These are phyloP conservation scores for Nakazawaea holstii DNA, from an alignment of 805 yeast genomes.

Conservation along the genomic window DNA sequence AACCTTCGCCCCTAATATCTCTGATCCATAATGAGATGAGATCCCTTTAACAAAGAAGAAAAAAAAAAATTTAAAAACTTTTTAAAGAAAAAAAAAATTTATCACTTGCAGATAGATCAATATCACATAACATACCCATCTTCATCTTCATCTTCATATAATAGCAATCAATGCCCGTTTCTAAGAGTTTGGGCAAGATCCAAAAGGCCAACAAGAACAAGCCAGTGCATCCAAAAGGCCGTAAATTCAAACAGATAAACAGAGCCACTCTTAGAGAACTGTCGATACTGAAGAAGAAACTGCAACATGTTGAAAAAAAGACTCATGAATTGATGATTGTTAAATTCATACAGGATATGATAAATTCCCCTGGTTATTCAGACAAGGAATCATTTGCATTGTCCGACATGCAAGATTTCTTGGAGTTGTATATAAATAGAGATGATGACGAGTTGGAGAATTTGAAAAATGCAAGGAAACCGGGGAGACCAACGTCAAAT, in stretches of 20 bases:
- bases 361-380: slow-evolving; percentile 32
- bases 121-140: too few species aligned
- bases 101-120: not conserved
- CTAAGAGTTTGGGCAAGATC: slow-evolving; percentile 62
- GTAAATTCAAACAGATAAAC: slow-evolving; percentile 78
- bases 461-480: slow-evolving; percentile 59
- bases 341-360: slow-evolving; percentile 55
- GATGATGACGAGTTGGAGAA: slow-evolving; percentile 72
- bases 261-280: slow-evolving; percentile 84
- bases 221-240: slow-evolving; percentile 78
- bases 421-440: slow-evolving; percentile 59
- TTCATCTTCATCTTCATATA: too few species aligned
- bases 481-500: slow-evolving; percentile 80
- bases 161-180: too few species aligned
- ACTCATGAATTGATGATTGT: slow-evolving; percentile 55
- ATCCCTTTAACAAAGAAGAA: not conserved
- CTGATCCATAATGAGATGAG: too few species aligned
- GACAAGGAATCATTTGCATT: slow-evolving; percentile 38
- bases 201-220: slow-evolving; percentile 52
- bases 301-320: slow-evolving; percentile 51
- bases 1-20: too few species aligned
- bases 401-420: slow-evolving; percentile 56
- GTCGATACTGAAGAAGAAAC: slow-evolving; percentile 57
- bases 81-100: not conserved
- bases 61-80: not conserved